A percentile compares a stretch with the other conserved stretches of the same genome.
These are phyloP conservation scores for Ilyonectria destructans DNA, from an alignment of 2,329 filamentous ascomycete genomes.

Conservation along the genomic window DNA sequence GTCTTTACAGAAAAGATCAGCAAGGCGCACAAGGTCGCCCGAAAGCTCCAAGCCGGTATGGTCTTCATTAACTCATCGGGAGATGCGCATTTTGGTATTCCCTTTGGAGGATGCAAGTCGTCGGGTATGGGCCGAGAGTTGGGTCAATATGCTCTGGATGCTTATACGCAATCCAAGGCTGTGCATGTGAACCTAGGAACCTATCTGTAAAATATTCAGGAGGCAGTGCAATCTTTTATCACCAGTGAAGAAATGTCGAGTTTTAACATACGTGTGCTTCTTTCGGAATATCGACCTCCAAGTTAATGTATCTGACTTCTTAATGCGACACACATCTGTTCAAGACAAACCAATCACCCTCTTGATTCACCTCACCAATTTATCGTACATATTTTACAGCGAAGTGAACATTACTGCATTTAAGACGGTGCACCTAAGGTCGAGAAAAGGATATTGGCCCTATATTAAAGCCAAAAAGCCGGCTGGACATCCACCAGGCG, in stretches of 20 bases:
- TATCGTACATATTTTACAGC: too few species aligned
- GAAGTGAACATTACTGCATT: too few species aligned
- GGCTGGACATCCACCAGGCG: slow-evolving; percentile 21
- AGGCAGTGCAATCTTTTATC: not conserved
- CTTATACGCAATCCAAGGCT: slow-evolving; percentile 49
- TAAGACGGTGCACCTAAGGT: too few species aligned
- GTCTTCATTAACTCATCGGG: slow-evolving; percentile 57
- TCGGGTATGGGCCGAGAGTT: slow-evolving; percentile 47
- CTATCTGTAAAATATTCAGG: slow-evolving; percentile 28
- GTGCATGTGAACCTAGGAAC: slow-evolving; percentile 45
- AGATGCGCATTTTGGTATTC: slow-evolving; percentile 48
- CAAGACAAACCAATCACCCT: too few species aligned
- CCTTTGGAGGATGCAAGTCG: slow-evolving; percentile 50
- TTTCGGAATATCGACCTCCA: too few species aligned
- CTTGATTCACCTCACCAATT: too few species aligned
- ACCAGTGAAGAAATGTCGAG: not conserved
- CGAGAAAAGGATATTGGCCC: too few species aligned
- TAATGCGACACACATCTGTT: too few species aligned
- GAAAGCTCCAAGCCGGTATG: slow-evolving; percentile 69
- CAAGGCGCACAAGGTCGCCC: slow-evolving; percentile 56
- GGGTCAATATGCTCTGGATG: slow-evolving; percentile 48
- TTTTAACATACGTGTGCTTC: too few species aligned
- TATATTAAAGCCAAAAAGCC: slow-evolving; percentile 30
- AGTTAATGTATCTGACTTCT: too few species aligned
- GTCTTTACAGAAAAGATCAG: slow-evolving; percentile 70